Conservation (phyloP, 2,329 filamentous ascomycete species). For the Lomentospora prolificans region DNA sequence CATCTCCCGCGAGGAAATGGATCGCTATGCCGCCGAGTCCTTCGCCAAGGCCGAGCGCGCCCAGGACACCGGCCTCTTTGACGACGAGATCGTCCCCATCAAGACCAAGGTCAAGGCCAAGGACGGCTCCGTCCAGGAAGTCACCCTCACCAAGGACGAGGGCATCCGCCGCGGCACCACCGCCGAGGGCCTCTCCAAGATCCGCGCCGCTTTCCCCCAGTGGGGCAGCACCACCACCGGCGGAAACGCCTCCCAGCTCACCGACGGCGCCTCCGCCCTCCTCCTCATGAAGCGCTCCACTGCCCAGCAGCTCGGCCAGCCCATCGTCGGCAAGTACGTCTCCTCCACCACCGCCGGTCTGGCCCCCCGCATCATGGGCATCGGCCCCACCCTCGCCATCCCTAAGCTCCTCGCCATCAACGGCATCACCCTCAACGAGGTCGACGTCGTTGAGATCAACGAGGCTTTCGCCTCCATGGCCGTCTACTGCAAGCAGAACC, state of each 20-base stretch:
- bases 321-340: slow-evolving; percentile 90
- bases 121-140: slow-evolving; percentile 66
- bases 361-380: slow-evolving; percentile 92
- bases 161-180: slow-evolving; percentile 88
- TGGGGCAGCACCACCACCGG: slow-evolving; percentile 82
- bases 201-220: slow-evolving; percentile 81
- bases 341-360: slow-evolving; percentile 85
- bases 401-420: slow-evolving; percentile 77
- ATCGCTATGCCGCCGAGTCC: slow-evolving; percentile 76
- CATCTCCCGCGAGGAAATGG: slow-evolving; percentile 70
- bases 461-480: slow-evolving; percentile 98
- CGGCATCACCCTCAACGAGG: slow-evolving; percentile 68
- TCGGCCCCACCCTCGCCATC: slow-evolving; percentile 65
- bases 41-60: slow-evolving; percentile 81
- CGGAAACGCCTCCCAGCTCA: slow-evolving; percentile 90
- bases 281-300: slow-evolving; percentile 92
- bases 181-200: slow-evolving; percentile 69
- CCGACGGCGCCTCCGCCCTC: slow-evolving; percentile 83
- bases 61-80: slow-evolving; percentile 84
- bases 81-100: slow-evolving; percentile 90
- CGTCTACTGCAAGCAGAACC: slow-evolving; percentile 74
- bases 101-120: slow-evolving; percentile 72
- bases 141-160: slow-evolving; percentile 79
- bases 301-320: slow-evolving; percentile 76
- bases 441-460: slow-evolving; percentile 89